These are phyloP conservation scores for Lentinula raphanica DNA, from an alignment of 768 basidiomycete genomes.

Conservation along the genomic window DNA sequence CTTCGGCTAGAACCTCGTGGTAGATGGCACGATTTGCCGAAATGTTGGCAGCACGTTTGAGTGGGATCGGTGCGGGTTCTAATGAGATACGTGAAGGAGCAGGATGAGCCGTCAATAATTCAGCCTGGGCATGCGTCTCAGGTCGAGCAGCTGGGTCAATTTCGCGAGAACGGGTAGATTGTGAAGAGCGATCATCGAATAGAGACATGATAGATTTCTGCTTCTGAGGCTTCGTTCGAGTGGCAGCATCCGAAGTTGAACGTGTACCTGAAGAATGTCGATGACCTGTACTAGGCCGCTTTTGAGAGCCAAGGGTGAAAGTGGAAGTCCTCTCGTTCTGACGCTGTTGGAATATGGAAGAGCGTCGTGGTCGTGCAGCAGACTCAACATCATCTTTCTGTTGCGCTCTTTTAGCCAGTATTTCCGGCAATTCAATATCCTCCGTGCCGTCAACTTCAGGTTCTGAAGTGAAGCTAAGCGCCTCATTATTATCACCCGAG, in stretches of 20 bases:
- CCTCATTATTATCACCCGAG: background rate
- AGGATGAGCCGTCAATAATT: slow-evolving; percentile 31
- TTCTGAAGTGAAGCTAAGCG: background rate
- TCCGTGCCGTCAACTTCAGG: slow-evolving; percentile 44
- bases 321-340: slow-evolving; percentile 22
- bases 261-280: slow-evolving; percentile 5
- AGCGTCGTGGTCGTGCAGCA: slow-evolving; percentile 31
- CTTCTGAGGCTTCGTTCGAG: background rate
- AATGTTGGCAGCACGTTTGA: slow-evolving; percentile 35
- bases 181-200: slow-evolving; percentile 25
- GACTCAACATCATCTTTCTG: slow-evolving; percentile 44
- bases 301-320: background rate
- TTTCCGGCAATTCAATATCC: slow-evolving; percentile 54
- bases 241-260: background rate
- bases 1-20: slow-evolving; percentile 67
- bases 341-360: slow-evolving; percentile 32
- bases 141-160: slow-evolving; percentile 32
- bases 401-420: slow-evolving; percentile 47
- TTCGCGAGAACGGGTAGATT: slow-evolving; percentile 27
- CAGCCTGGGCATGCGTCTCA: slow-evolving; percentile 41
- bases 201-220: slow-evolving; percentile 24
- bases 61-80: slow-evolving; percentile 16
- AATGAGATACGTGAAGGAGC: slow-evolving; percentile 34
- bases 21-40: slow-evolving; percentile 59
- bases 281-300: background rate